Conservation (phyloP, 1,284 basidiomycete species). For the Melampsora larici-populina region DNA sequence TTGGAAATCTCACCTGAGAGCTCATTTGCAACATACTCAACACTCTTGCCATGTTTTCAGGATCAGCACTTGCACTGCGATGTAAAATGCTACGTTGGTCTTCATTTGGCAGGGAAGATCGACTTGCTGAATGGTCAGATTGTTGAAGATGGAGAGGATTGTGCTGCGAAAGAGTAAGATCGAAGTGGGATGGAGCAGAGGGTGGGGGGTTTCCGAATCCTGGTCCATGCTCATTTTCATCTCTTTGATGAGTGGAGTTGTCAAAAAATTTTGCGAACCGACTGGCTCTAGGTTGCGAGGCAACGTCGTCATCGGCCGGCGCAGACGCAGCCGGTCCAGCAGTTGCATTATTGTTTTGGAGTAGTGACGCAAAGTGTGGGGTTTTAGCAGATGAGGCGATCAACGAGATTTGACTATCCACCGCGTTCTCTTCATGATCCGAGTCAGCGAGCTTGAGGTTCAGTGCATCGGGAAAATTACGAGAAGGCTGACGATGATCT, state of each 20-base stretch:
- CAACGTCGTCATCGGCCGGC: slow-evolving; percentile 11
- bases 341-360: neutral
- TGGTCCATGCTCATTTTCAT: slow-evolving; percentile 16
- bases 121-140: neutral
- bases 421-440: neutral
- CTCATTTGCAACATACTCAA: slow-evolving; percentile 44
- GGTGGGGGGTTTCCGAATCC: neutral
- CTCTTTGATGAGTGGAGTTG: slow-evolving; percentile 16
- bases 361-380: neutral
- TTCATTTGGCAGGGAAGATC: neutral
- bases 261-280: slow-evolving; percentile 44
- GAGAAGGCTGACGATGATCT: neutral
- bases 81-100: neutral
- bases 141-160: neutral
- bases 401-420: neutral
- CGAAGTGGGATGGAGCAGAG: slow-evolving; percentile 5
- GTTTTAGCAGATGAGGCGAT: neutral
- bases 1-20: slow-evolving; percentile 30
- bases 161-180: neutral
- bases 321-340: neutral
- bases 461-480: neutral
- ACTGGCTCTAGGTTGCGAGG: slow-evolving; percentile 20
- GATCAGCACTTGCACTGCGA: slow-evolving; percentile 35
- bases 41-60: slow-evolving; percentile 43
- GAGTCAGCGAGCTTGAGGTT: neutral